These are phyloP conservation scores for Puccinellia tenuiflora DNA, from an alignment of 176 grass and related monocot species.

Conservation along the genomic window DNA sequence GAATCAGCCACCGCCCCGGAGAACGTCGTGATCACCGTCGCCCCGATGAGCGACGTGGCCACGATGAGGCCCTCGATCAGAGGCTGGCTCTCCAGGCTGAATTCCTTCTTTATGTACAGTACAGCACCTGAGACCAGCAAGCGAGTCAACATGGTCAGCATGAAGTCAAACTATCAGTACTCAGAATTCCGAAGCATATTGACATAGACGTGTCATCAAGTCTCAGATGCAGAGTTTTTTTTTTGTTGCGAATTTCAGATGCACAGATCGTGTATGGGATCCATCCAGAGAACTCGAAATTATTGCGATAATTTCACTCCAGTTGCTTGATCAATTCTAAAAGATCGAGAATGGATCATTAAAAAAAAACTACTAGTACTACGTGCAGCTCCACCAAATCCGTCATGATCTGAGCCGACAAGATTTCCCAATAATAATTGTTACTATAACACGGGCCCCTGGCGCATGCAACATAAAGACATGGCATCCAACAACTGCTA, in stretches of 20 bases:
- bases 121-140: constrained; percentile 54
- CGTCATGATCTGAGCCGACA: constrained; percentile 28
- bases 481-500: background rate
- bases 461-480: constrained; percentile 2
- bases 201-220: background rate
- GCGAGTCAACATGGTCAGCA: constrained; percentile 29
- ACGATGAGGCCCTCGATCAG: constrained; percentile 90
- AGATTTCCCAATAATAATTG: constrained; percentile 47
- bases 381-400: constrained; percentile 22
- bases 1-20: constrained; percentile 68
- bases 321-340: background rate
- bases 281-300: background rate
- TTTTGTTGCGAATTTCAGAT: no score
- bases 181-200: background rate
- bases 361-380: background rate
- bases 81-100: constrained; percentile 66
- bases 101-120: constrained; percentile 91
- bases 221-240: background rate
- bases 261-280: background rate
- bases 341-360: background rate
- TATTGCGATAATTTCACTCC: background rate
- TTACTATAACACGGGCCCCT: constrained; percentile 12
- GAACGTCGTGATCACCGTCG: constrained; percentile 70
- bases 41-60: constrained; percentile 88
- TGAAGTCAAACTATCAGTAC: constrained; percentile 27